A percentile compares a stretch with the other conserved stretches of the same genome.
Conservation (phyloP, 495 filamentous ascomycete genomes). For the Neurospora tetraspora region DNA sequence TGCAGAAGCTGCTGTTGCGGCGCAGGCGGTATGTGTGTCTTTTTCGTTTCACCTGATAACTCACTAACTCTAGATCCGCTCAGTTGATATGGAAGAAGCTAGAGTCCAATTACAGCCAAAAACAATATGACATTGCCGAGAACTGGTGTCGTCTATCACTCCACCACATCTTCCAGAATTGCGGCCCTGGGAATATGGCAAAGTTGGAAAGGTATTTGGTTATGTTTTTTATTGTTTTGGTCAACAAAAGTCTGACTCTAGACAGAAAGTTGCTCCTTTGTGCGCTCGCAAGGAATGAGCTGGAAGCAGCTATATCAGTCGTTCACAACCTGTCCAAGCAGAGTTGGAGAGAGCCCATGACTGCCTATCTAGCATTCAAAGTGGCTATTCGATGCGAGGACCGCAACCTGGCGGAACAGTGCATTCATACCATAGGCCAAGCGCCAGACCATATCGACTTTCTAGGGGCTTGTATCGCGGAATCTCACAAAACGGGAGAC, state of each 20-base stretch:
- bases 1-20: conserved; percentile 53
- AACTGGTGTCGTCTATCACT: conserved; percentile 65
- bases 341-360: conserved; percentile 48
- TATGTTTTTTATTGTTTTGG: neutral
- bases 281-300: conserved; percentile 45
- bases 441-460: conserved; percentile 43
- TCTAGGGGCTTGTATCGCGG: conserved; percentile 66
- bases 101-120: conserved; percentile 44
- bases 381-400: conserved; percentile 53
- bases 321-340: conserved; percentile 51
- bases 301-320: conserved; percentile 40
- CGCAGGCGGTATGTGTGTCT: conserved; percentile 46
- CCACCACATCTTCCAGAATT: conserved; percentile 52
- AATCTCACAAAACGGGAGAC: conserved; percentile 58
- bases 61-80: no score
- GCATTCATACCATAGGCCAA: conserved; percentile 42
- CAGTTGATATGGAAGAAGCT: conserved; percentile 64
- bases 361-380: conserved; percentile 66
- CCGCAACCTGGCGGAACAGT: conserved; percentile 44
- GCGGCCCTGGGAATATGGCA: conserved; percentile 50
- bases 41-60: no score
- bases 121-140: conserved; percentile 45
- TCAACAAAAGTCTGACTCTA: conserved; percentile 1
- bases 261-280: conserved; percentile 62
- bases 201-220: conserved; percentile 49